Base-by-base conservation (phyloP, 176 grass and related monocot genomes). In the Cenchrus americanus region DNA sequence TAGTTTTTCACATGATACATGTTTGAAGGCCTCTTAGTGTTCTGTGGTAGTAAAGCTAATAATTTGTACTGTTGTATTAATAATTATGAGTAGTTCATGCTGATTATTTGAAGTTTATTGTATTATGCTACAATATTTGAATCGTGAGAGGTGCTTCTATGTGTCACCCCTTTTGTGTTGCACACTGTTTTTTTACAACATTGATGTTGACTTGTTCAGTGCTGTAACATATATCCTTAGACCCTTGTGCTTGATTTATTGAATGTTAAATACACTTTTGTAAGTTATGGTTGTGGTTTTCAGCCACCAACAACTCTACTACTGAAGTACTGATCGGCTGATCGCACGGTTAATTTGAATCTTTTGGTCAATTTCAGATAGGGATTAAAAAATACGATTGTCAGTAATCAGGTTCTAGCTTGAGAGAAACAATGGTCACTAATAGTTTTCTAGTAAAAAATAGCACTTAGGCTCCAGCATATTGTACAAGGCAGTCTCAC, bases 21-120 rank as follows among this genome's bases (percentile, higher is more conserved):
- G 50, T 41, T 66, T 3, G 5, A 57, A 41, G 10, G 32, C 2
- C 73, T 58, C 5, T 58, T n/a, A n/a, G 19, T 76, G 51, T 55
- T 57, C 5, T 76, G 18, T 76, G 52, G 37, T 76, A 42, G 24
- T 57, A 57, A 75, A 75, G 55, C 2, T 78, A 73, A 75, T 41
- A 34, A 42, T 84, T 9, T 66, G 59, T 14, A 10, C 24, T 47
- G 50, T 60, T 34, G n/a, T 68, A 58, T n/a, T 52, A 73, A 77
- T 32, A 76, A 32, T 27, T 17, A 42, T 17, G 4, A 57, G 7
- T 70, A 60, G 65, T 44, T 78, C 43, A 41, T 71, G 26, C 37
- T 69, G 65, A 69, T 41, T 23, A 50, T 22, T 47, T 65, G 69
- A 85, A 49, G 19, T 50, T 42, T 24, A 26, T 78, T 62, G 26